Percentiles rank a stretch among this genome's conserved stretches.
Conservation (phyloP, 495 filamentous ascomycete genomes). For the Penicillium psychrofluorescens region DNA sequence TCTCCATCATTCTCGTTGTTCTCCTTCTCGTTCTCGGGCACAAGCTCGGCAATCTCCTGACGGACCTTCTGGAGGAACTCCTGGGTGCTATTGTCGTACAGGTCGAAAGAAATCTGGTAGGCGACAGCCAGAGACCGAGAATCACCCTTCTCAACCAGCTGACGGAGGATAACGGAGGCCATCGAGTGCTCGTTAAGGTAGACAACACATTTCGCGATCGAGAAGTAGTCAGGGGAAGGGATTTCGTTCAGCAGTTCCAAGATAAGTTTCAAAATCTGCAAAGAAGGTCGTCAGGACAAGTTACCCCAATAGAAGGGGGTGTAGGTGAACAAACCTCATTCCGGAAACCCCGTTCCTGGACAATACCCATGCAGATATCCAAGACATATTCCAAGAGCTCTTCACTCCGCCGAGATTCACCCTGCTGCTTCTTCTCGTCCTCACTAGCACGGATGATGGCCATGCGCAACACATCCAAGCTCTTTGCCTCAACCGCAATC, state of each 20-base stretch:
- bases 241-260: conserved; percentile 84
- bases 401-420: conserved; percentile 59
- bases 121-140: conserved; percentile 71
- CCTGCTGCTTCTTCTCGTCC: conserved; percentile 64
- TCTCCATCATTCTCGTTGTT: conserved; percentile 40
- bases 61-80: conserved; percentile 91
- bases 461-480: conserved; percentile 78
- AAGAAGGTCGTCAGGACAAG: conserved; percentile 12
- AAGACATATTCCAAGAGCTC: conserved; percentile 96
- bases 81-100: conserved; percentile 97
- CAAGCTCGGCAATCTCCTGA: conserved; percentile 63
- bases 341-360: conserved; percentile 85
- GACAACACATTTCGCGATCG: conserved; percentile 96
- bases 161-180: conserved; percentile 78
- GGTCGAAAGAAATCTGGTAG: conserved; percentile 96
- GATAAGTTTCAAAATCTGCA: conserved; percentile 77
- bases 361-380: conserved; percentile 94
- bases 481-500: conserved; percentile 93
- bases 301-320: conserved; percentile 1
- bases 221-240: conserved; percentile 89
- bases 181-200: conserved; percentile 89
- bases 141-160: conserved; percentile 76
- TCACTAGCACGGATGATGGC: conserved; percentile 77
- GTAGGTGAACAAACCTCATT: conserved; percentile 50
- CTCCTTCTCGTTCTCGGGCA: conserved; percentile 35